These are phyloP conservation scores for Calycina herbarum DNA, from an alignment of 2,329 filamentous ascomycete species.

Conservation along the genomic window DNA sequence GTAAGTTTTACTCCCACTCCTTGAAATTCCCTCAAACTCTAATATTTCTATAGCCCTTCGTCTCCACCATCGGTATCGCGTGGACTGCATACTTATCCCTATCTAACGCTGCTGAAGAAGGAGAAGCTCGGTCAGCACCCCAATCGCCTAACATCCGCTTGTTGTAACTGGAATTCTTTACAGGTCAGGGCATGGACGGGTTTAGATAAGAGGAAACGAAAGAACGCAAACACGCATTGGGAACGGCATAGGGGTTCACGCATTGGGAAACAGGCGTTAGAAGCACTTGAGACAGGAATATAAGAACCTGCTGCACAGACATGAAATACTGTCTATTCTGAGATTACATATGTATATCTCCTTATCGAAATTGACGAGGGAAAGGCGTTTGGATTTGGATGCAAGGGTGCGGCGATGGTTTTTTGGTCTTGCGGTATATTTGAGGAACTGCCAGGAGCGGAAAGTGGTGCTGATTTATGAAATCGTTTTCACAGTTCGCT, in stretches of 20 bases:
- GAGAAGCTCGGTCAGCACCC: constrained; percentile 36
- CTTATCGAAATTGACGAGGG: constrained; percentile 2
- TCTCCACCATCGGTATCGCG: constrained; percentile 91
- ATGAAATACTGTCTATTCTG: background rate
- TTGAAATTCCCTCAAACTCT: background rate
- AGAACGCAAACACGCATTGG: background rate
- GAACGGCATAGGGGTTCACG: background rate
- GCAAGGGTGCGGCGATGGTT: background rate
- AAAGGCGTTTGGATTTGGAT: background rate
- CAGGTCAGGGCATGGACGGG: constrained; percentile 19
- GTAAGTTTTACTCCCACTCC: constrained; percentile 55
- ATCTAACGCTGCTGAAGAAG: constrained; percentile 74
- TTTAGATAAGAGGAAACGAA: background rate
- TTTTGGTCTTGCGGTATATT: background rate
- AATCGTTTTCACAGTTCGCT: background rate
- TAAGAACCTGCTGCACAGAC: background rate
- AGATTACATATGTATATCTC: background rate
- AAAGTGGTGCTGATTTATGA: background rate
- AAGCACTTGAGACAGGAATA: background rate
- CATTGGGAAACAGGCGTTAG: constrained; percentile 9
- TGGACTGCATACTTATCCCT: constrained; percentile 97
- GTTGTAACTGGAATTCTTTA: constrained; percentile 28
- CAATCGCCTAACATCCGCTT: constrained; percentile 38
- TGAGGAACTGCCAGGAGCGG: background rate
- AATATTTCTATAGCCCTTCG: constrained; percentile 70